Evolutionary conservation across 495 filamentous ascomycete species (phyloP).

Genomic region (Parathielavia hyrcaniae): DNA sequence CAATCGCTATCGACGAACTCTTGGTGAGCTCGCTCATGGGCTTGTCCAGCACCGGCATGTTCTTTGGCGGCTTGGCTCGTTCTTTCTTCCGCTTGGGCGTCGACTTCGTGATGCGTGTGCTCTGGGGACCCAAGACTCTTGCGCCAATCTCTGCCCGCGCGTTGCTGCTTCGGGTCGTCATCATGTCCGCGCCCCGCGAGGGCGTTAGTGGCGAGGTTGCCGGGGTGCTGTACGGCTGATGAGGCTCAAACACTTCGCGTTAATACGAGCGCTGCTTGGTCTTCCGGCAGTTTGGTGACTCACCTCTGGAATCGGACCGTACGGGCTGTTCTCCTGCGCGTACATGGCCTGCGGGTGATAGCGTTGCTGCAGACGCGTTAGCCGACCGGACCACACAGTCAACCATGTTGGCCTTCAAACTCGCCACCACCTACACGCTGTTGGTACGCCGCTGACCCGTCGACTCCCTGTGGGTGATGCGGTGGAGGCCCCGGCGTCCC

Average conservation of each 20-base stretch:
- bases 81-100: conserved; percentile 45
- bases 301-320: conserved; percentile 31
- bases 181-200: conserved; percentile 31
- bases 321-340: conserved; percentile 30
- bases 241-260: neutral
- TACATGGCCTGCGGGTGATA: conserved; percentile 37
- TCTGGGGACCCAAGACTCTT: conserved; percentile 24
- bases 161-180: conserved; percentile 39
- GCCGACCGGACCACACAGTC: neutral
- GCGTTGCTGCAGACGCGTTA: conserved; percentile 25
- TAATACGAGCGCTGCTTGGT: neutral
- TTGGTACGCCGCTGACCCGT: conserved; percentile 26
- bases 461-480: conserved; percentile 19
- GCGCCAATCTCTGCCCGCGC: conserved; percentile 10
- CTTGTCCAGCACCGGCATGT: conserved; percentile 50
- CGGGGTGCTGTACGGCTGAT: conserved; percentile 45
- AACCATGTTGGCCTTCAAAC: conserved; percentile 14
- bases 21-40: conserved; percentile 73
- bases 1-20: conserved; percentile 55
- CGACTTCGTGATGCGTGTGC: conserved; percentile 34
- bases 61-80: conserved; percentile 46
- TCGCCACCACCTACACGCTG: conserved; percentile 24
- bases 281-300: conserved; percentile 10
- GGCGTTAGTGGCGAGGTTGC: conserved; percentile 48
- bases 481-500: conserved; percentile 35